Conservation (phyloP, 495 filamentous ascomycete species). For the Podospora appendiculata region DNA sequence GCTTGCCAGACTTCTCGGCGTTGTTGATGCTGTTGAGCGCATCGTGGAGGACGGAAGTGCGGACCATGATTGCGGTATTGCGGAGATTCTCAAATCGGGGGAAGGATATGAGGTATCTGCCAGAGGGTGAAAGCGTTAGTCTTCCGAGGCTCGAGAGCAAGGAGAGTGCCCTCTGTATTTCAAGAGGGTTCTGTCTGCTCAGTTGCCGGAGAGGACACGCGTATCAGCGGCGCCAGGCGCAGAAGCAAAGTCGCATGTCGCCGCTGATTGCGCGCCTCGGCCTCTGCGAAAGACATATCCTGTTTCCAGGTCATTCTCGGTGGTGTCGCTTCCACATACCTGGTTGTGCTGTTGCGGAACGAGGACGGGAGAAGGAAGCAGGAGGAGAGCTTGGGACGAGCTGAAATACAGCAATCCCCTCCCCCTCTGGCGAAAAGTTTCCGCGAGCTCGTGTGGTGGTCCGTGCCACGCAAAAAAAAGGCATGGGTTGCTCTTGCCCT, state of each 20-base stretch:
- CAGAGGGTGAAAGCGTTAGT: constrained; percentile 51
- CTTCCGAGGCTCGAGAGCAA: constrained; percentile 72
- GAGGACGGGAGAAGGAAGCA: not conserved
- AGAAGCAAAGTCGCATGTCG: too few relatives aligned
- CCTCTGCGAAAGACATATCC: constrained; percentile 39
- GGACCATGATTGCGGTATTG: constrained; percentile 80
- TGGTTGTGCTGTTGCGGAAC: constrained; percentile 14
- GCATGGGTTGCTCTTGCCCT: constrained; percentile 10
- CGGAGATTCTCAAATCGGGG: constrained; percentile 73
- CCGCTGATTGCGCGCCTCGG: constrained; percentile 42
- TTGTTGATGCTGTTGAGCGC: constrained; percentile 99
- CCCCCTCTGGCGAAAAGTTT: too few relatives aligned
- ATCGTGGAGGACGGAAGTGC: constrained; percentile 97
- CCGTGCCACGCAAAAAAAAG: constrained; percentile 7
- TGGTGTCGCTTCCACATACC: constrained; percentile 28
- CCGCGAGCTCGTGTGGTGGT: constrained; percentile 11
- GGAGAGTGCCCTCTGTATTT: constrained; percentile 77
- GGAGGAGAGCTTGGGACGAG: not conserved
- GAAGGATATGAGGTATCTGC: constrained; percentile 67
- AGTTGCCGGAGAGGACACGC: constrained; percentile 61
- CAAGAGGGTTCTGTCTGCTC: constrained; percentile 90
- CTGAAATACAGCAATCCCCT: not conserved
- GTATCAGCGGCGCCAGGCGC: constrained; percentile 45
- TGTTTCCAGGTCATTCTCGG: constrained; percentile 24
- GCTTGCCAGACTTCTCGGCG: constrained; percentile 98